Conservation (phyloP, 1,139 yeast genomes). For the Lodderomyces oxycetoniae region DNA sequence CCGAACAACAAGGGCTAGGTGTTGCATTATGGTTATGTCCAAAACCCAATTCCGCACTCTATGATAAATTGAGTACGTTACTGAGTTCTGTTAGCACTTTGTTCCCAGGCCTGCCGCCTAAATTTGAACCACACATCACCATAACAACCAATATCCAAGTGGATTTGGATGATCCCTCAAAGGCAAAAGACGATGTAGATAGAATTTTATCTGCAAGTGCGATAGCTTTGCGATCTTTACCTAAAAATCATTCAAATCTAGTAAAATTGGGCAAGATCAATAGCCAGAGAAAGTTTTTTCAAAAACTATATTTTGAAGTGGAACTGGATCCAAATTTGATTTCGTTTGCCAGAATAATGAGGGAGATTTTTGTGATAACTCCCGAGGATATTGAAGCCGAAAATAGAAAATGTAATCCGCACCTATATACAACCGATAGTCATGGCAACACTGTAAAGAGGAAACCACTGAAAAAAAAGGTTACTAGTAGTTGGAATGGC, state of each 20-base stretch:
- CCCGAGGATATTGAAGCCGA: conserved; percentile 37
- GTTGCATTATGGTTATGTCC: conserved; percentile 81
- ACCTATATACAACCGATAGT: conserved; percentile 32
- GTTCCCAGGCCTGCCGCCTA: conserved; percentile 63
- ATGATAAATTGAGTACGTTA: conserved; percentile 56
- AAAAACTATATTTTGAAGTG: conserved; percentile 61
- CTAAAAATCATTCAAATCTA: conserved; percentile 33
- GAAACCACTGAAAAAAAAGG: conserved; percentile 24
- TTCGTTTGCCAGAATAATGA: conserved; percentile 63
- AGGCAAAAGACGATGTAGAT: conserved; percentile 52
- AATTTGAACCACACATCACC: conserved; percentile 75
- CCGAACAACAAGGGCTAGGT: conserved; percentile 32
- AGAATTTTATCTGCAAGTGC: conserved; percentile 59
- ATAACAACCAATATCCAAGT: conserved; percentile 57
- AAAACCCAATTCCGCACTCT: conserved; percentile 45
- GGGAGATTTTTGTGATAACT: conserved; percentile 59
- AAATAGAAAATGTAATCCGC: conserved; percentile 36
- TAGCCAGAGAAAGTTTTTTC: conserved; percentile 47
- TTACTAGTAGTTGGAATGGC: conserved; percentile 12
- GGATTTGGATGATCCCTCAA: conserved; percentile 29
- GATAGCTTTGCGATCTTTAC: conserved; percentile 55
- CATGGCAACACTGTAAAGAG: conserved; percentile 30
- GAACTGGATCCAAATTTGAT: conserved; percentile 52
- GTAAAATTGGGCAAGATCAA: conserved; percentile 37
- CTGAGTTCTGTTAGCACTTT: conserved; percentile 64